Evolutionary conservation across 2,329 filamentous ascomycete species (phyloP), one percentile per base, ranked within the genome.

Genomic region (Penicillium paneum): DNA sequence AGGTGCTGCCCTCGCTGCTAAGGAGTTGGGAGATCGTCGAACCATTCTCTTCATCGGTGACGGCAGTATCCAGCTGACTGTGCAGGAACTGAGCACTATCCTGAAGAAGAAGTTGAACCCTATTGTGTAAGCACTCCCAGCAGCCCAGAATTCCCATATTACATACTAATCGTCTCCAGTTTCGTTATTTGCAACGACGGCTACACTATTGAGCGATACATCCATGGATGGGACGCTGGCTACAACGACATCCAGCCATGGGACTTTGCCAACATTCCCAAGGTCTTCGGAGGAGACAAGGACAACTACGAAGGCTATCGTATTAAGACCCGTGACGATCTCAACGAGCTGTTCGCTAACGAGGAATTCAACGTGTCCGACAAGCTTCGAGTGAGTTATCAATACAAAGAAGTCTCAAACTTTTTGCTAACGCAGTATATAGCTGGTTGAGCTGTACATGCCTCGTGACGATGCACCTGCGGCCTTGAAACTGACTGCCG

Each of bases 11-110:
- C 78, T 94, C 11, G 91, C 89, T 0, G 83, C 85, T 0, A 86
- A 85, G 64, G 90, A 94, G 67, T 74, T 76, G 35, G 78, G 83
- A 47, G 76, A 84, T 26, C 80, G 74, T 26, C 78, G 91, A 56
- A 91, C 88, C 0, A 86, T 97, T 42, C 79, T 96, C 35, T 92
- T 95, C 67, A 90, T 91, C n/a, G 91, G 91, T 24, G 91, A 96
- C 65, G 91, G 91, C 28, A 90, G 86, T 54, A 86, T 95, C 73
- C 90, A 96, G 71, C 79, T 96, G 54, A 95, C 90, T 0, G 87
- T 83, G 0, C 91, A 96, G 70, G 91, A 94, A 73, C 70, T 96
- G 59, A 89, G 85, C 71, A 94, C 90, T 11, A 93, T 96, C 81
- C 83, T 96, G 60, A 82, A 86, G 29, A 86, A 89, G 56, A 79